These are phyloP conservation scores for Priceomyces melissophilus DNA, from an alignment of 805 yeast genomes.

Conservation along the genomic window DNA sequence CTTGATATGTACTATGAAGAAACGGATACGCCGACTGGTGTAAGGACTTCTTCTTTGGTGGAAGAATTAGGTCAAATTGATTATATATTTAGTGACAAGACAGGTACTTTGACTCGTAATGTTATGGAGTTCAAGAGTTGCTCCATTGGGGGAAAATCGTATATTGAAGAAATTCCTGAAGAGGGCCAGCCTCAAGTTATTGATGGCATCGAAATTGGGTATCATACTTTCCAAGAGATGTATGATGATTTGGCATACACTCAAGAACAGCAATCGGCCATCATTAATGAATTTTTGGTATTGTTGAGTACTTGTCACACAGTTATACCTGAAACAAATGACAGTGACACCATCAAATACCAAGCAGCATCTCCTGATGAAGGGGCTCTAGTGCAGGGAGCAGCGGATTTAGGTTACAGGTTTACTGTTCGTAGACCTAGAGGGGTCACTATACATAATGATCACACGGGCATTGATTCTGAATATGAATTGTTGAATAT, in stretches of 20 bases:
- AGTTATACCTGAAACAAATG: slow-evolving; percentile 85
- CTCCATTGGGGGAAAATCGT: slow-evolving; percentile 88
- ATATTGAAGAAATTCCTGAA: slow-evolving; percentile 86
- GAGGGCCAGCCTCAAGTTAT: slow-evolving; percentile 67
- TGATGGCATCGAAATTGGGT: slow-evolving; percentile 83
- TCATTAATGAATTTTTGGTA: slow-evolving; percentile 73
- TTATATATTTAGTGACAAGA: slow-evolving; percentile 93
- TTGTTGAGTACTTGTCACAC: slow-evolving; percentile 93
- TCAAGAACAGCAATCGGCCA: slow-evolving; percentile 42
- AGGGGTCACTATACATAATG: slow-evolving; percentile 61
- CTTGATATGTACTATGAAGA: slow-evolving; percentile 86
- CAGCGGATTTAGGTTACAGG: slow-evolving; percentile 80
- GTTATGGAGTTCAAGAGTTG: slow-evolving; percentile 96
- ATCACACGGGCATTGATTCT: slow-evolving; percentile 44
- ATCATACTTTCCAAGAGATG: slow-evolving; percentile 65
- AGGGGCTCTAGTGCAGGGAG: slow-evolving; percentile 97
- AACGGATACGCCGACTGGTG: slow-evolving; percentile 91
- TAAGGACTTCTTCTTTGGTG: slow-evolving; percentile 90
- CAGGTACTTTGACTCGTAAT: slow-evolving; percentile 94
- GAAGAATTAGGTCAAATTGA: slow-evolving; percentile 98
- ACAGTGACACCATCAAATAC: slow-evolving; percentile 67
- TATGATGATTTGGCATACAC: slow-evolving; percentile 45
- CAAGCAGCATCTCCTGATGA: slow-evolving; percentile 99
- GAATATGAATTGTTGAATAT: slow-evolving; percentile 78
- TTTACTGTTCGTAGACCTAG: slow-evolving; percentile 85